phyloP scores from a whole-genome alignment of 805 yeast genomes.

The Yarrowia deformans region DNA sequence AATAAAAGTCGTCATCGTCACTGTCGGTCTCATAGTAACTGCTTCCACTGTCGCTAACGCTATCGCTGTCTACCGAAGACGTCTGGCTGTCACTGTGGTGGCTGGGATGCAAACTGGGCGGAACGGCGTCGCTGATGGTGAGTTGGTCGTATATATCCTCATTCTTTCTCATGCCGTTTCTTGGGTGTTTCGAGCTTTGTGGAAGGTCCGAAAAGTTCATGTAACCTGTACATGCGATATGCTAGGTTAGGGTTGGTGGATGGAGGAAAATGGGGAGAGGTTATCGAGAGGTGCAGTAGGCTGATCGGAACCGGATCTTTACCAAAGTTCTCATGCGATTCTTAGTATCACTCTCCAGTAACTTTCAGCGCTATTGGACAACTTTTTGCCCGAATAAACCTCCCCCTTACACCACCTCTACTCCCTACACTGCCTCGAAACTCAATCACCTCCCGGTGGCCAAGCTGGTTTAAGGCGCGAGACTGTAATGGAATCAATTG shows the following conservation, averaged over 20 bases:
- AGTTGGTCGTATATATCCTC: not conserved
- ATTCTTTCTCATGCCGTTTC: not conserved
- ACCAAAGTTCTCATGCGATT: too few relatives aligned
- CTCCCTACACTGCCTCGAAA: not conserved
- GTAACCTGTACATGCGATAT: conserved; percentile 14
- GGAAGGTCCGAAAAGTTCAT: not conserved
- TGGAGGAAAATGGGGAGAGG: not conserved
- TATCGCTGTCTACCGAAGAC: not conserved
- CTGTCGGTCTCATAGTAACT: conserved; percentile 19
- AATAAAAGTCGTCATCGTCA: conserved; percentile 5
- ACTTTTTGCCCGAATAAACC: not conserved
- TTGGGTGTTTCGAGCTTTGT: not conserved
- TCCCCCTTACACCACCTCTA: not conserved
- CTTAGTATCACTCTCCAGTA: too few relatives aligned
- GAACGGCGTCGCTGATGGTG: conserved; percentile 4
- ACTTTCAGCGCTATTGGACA: too few relatives aligned
- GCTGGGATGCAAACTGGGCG: not conserved
- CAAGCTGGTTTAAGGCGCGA: conserved; percentile 41
- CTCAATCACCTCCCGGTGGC: conserved; percentile 39
- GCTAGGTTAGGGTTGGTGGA: conserved; percentile 5
- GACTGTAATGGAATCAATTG: conserved; percentile 40
- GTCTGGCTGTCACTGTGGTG: not conserved
- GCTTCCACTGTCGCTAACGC: conserved; percentile 2
- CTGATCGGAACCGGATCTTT: too few relatives aligned
- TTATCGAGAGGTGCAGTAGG: not conserved